Conservation (phyloP, 23 red algal species). For the Cyanidiococcus yangmingshanensis region DNA sequence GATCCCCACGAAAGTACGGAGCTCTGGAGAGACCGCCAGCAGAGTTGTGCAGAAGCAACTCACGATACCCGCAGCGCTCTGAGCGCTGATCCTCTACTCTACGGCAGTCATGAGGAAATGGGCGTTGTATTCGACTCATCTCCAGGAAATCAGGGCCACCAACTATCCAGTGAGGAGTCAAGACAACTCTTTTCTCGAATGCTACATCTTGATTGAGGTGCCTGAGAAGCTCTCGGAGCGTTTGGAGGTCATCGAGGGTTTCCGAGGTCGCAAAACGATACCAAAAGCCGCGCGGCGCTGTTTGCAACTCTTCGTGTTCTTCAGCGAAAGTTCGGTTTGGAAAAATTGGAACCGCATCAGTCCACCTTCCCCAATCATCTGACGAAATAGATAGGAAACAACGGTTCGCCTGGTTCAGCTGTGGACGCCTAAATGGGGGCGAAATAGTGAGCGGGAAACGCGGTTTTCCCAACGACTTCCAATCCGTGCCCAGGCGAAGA, state of each 20-base stretch:
- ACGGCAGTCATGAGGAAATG: background rate
- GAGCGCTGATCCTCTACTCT: background rate
- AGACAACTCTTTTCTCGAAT: conserved; percentile 26
- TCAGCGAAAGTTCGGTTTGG: conserved; percentile 20
- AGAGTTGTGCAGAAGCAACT: conserved; percentile 22
- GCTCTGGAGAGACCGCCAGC: conserved; percentile 22
- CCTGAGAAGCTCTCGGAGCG: conserved; percentile 9
- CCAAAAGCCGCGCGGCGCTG: conserved; percentile 10
- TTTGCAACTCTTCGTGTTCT: conserved; percentile 22
- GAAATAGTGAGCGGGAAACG: background rate
- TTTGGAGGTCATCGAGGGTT: conserved; percentile 29
- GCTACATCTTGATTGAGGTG: conserved; percentile 26
- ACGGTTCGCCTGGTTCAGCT: conserved; percentile 8
- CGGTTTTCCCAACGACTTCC: background rate
- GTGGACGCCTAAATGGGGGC: background rate
- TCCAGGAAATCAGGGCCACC: conserved; percentile 45
- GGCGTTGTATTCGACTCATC: conserved; percentile 26
- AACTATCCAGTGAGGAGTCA: conserved; percentile 57
- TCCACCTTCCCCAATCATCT: conserved; percentile 47
- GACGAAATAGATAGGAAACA: conserved; percentile 35
- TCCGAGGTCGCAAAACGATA: conserved; percentile 36
- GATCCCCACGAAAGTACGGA: conserved; percentile 27
- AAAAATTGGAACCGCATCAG: conserved; percentile 47
- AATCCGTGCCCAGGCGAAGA: background rate
- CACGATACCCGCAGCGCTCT: conserved; percentile 23